Conservation (phyloP, 345 rosid species). For the Lenwebbia sp. region DNA sequence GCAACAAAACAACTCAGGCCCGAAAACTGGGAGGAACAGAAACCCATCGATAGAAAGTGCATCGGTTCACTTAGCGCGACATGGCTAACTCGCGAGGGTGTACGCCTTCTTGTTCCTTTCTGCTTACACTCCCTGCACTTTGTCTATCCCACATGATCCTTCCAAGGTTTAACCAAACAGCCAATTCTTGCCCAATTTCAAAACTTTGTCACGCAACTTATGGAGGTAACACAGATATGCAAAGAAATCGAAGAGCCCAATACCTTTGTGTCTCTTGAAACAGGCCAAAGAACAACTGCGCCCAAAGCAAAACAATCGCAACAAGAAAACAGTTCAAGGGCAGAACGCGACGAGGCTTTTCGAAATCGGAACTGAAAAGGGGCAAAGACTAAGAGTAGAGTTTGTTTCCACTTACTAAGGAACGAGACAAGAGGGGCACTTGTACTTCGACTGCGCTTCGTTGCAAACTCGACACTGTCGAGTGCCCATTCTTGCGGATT, state of each 20-base stretch:
- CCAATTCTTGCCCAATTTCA: background rate
- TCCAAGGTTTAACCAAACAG: background rate
- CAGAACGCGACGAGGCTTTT: background rate
- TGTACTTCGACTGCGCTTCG: constrained; percentile 55
- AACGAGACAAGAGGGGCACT: constrained; percentile 66
- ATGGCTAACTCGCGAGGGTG: background rate
- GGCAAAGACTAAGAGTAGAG: no score
- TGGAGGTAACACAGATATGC: background rate
- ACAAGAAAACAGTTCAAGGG: background rate
- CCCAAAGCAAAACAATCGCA: background rate
- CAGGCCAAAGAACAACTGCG: constrained; percentile 61
- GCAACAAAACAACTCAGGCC: background rate
- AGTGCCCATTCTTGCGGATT: constrained; percentile 13
- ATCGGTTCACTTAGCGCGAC: background rate
- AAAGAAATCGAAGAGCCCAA: background rate
- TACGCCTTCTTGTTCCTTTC: background rate
- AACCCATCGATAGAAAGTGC: background rate
- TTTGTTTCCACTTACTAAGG: constrained; percentile 46
- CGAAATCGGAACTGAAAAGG: background rate
- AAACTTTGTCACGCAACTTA: background rate
- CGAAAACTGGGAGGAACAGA: background rate
- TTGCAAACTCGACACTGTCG: constrained; percentile 47
- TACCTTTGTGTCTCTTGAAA: constrained; percentile 39
- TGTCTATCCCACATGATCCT: background rate
- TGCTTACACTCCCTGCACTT: background rate